phyloP scores from a whole-genome alignment of 192 early-diverging fungal genomes.

The Gonapodya prolifera region DNA sequence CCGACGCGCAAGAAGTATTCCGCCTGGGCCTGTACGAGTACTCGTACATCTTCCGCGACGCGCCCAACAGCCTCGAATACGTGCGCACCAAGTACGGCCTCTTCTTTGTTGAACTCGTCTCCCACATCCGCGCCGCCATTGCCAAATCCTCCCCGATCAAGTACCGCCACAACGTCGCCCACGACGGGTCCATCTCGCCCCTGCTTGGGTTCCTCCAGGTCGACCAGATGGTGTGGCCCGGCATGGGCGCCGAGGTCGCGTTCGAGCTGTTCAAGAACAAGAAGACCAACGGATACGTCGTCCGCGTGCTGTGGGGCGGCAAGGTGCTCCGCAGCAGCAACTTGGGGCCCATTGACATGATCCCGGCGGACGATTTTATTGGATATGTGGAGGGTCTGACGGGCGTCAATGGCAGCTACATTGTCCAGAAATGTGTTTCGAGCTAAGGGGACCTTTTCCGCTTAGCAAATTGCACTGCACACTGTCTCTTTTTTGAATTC shows the following conservation, averaged over 20 bases:
- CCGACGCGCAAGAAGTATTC: background rate
- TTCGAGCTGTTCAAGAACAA: no score
- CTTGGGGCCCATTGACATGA: no score
- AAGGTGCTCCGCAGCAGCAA: no score
- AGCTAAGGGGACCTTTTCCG: no score
- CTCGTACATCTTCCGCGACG: slow-evolving; percentile 2
- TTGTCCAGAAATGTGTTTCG: no score
- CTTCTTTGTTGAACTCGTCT: background rate
- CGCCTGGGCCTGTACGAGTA: slow-evolving; percentile 2
- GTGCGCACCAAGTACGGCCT: slow-evolving; percentile 1
- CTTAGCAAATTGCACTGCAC: no score
- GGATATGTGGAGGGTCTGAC: no score
- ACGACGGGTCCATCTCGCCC: slow-evolving; percentile 1
- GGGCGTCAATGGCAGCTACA: no score
- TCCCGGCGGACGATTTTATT: no score
- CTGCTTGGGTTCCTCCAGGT: background rate
- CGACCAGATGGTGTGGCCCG: slow-evolving; percentile 1
- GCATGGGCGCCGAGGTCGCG: background rate
- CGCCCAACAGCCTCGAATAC: background rate
- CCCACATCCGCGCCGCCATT: background rate
- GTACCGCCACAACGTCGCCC: background rate
- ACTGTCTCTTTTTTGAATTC: no score
- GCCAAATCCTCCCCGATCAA: background rate
- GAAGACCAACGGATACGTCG: no score
- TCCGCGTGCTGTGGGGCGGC: no score